phyloP scores from a whole-genome alignment of 768 basidiomycete species.

The Pleurotus eryngii region DNA sequence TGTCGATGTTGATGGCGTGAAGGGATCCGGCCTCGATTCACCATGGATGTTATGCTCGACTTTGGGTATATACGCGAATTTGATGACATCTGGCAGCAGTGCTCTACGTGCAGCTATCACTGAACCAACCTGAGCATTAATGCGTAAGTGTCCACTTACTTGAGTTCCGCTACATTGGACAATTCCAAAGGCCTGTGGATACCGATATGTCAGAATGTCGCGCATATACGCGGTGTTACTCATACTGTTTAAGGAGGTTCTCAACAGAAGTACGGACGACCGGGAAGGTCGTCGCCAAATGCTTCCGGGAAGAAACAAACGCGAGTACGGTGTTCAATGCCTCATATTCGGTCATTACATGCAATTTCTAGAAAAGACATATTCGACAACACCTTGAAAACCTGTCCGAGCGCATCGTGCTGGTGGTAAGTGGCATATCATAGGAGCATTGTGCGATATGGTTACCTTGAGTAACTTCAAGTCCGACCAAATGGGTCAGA shows the following conservation, averaged over 20 bases:
- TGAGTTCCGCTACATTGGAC: constrained; percentile 77
- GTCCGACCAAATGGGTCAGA: background rate
- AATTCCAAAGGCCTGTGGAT: constrained; percentile 69
- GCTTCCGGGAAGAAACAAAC: constrained; percentile 79
- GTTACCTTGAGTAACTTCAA: constrained; percentile 60
- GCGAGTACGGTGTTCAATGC: constrained; percentile 88
- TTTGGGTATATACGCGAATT: constrained; percentile 76
- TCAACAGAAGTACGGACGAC: constrained; percentile 79
- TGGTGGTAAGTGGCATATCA: background rate
- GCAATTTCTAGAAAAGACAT: background rate
- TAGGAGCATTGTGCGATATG: background rate
- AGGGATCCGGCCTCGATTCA: constrained; percentile 37
- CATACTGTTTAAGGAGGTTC: constrained; percentile 67
- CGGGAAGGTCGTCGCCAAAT: constrained; percentile 76
- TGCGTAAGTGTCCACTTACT: constrained; percentile 41
- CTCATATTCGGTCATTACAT: constrained; percentile 30
- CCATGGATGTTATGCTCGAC: constrained; percentile 57
- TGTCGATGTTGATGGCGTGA: constrained; percentile 26
- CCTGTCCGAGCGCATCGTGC: constrained; percentile 8
- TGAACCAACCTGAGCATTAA: background rate
- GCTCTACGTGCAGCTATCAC: constrained; percentile 43
- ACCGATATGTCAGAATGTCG: background rate
- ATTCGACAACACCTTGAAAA: constrained; percentile 31
- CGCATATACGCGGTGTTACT: constrained; percentile 11
- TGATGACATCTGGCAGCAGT: constrained; percentile 76